Conservation (phyloP, 2,329 filamentous ascomycete genomes). For the Ceratocystis smalleyi region DNA sequence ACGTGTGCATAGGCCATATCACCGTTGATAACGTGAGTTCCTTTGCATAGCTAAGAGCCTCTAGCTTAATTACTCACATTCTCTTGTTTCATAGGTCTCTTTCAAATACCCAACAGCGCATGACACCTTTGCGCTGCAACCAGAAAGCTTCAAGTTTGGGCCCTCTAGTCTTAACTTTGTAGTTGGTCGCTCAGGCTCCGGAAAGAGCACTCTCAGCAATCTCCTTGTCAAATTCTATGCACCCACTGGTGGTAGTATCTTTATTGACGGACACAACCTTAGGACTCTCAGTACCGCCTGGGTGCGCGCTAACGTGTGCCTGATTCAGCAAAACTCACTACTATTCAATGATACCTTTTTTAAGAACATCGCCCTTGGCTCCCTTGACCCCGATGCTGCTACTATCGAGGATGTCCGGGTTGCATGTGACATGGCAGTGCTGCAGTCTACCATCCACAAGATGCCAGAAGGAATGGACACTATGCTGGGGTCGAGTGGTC, state of each 20-base stretch:
- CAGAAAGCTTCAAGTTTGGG: constrained; percentile 53
- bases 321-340: constrained; percentile 64
- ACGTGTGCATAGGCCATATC: not conserved
- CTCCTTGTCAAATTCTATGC: constrained; percentile 66
- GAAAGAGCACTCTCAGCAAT: constrained; percentile 59
- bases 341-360: constrained; percentile 70
- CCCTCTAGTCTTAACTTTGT: constrained; percentile 26
- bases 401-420: constrained; percentile 36
- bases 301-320: constrained; percentile 60
- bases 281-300: constrained; percentile 49
- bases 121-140: constrained; percentile 40
- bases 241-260: constrained; percentile 47
- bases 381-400: constrained; percentile 31
- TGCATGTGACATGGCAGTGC: constrained; percentile 50
- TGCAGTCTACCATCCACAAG: constrained; percentile 49
- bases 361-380: constrained; percentile 63
- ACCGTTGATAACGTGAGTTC: not conserved
- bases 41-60: not conserved
- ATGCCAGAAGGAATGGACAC: constrained; percentile 61
- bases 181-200: constrained; percentile 43
- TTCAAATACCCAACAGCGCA: constrained; percentile 68
- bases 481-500: constrained; percentile 46
- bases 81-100: constrained; percentile 36
- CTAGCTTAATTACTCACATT: not conserved
- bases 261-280: constrained; percentile 50